A percentile compares a stretch with the other conserved stretches of the same genome.
phyloP scores from a whole-genome alignment of 2,329 filamentous ascomycete species.

The Bipolaris cookei region DNA sequence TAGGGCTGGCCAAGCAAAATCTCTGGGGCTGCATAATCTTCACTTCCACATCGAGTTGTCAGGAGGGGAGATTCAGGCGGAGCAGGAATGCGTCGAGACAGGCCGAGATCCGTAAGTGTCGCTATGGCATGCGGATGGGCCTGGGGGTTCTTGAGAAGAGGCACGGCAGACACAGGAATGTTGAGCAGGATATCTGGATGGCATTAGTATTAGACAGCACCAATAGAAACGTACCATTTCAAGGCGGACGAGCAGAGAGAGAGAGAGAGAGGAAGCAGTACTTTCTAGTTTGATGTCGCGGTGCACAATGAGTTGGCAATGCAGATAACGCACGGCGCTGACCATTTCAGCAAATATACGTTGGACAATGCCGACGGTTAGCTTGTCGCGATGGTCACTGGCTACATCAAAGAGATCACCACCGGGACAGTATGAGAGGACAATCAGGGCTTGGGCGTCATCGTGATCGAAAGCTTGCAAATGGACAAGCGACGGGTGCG shows the following conservation, averaged over 20 bases:
- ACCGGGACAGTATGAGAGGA: conserved; percentile 90
- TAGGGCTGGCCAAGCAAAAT: conserved; percentile 95
- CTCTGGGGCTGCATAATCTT: conserved; percentile 96
- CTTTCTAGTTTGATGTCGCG: conserved; percentile 98
- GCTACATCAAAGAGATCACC: conserved; percentile 95
- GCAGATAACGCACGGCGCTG: conserved; percentile 83
- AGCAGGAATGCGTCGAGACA: conserved; percentile 79
- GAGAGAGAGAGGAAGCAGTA: conserved; percentile 57
- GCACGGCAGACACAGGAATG: conserved; percentile 70
- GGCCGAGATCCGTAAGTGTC: conserved; percentile 88
- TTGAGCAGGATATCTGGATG: conserved; percentile 86
- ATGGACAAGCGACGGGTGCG: conserved; percentile 88
- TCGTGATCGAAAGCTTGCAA: conserved; percentile 92
- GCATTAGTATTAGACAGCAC: conserved; percentile 38
- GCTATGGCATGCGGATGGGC: conserved; percentile 81
- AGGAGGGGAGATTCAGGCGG: conserved; percentile 80
- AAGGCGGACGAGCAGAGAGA: conserved; percentile 14
- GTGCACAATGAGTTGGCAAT: conserved; percentile 86
- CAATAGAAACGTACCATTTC: conserved; percentile 31
- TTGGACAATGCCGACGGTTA: conserved; percentile 73
- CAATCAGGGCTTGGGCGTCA: conserved; percentile 78
- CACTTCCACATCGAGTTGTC: conserved; percentile 92
- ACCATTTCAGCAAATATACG: conserved; percentile 91
- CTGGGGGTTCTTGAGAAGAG: conserved; percentile 70
- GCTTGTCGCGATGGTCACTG: conserved; percentile 69